These are phyloP conservation scores for Acacia confusa DNA, from an alignment of 306 rosid genomes.

Conservation along the genomic window DNA sequence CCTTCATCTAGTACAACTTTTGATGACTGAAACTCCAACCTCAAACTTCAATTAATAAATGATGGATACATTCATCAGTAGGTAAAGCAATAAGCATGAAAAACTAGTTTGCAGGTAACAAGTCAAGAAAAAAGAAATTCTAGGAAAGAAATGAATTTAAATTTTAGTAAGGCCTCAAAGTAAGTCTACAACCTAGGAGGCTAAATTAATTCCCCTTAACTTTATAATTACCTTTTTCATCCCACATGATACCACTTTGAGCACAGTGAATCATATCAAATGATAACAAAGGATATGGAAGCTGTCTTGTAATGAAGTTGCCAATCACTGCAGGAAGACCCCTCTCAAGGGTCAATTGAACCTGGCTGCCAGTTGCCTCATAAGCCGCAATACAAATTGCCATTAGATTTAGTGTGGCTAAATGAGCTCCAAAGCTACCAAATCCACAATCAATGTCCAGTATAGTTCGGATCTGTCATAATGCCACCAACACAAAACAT, in stretches of 20 bases:
- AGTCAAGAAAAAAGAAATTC: not conserved
- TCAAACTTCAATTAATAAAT: not conserved
- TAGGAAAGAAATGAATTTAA: conserved; percentile 20
- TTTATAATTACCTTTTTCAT: conserved; percentile 60
- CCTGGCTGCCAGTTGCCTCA: conserved; percentile 99
- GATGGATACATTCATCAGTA: conserved; percentile 45
- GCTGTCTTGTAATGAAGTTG: conserved; percentile 72
- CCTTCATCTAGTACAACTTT: conserved; percentile 22
- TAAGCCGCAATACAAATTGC: conserved; percentile 84
- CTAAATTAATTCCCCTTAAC: not conserved
- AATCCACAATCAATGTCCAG: conserved; percentile 96
- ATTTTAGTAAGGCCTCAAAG: not conserved
- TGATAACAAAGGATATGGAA: conserved; percentile 90
- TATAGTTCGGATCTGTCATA: conserved; percentile 67
- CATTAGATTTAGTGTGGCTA: conserved; percentile 80
- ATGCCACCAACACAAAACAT: conserved; percentile 27
- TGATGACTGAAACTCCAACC: conserved; percentile 7
- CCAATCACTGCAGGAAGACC: conserved; percentile 98
- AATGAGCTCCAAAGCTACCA: conserved; percentile 98
- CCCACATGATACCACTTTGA: conserved; percentile 89
- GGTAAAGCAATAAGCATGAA: conserved; percentile 39
- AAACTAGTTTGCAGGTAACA: not conserved
- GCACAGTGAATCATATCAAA: conserved; percentile 98
- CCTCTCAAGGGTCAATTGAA: conserved; percentile 97
- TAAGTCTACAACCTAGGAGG: not conserved